Percentiles rank a stretch among this genome's conserved stretches.
Conservation (phyloP, 805 yeast genomes). For the Schwanniomyces vanrijiae region DNA sequence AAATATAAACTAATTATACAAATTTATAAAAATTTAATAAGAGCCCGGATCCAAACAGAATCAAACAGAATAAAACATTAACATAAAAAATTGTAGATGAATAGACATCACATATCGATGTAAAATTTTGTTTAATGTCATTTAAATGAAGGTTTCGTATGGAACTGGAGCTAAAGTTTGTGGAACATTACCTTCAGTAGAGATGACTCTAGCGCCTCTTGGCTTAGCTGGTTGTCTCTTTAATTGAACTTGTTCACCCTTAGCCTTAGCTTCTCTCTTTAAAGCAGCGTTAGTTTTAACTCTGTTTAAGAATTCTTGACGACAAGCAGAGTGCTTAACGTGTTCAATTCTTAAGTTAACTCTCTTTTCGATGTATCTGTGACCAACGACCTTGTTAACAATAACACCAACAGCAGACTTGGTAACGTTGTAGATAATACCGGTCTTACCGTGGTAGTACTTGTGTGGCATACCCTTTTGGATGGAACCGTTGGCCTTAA, state of each 20-base stretch:
- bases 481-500: constrained; percentile 98
- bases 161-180: constrained; percentile 99
- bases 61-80: constrained; percentile 5
- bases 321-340: constrained; percentile 99
- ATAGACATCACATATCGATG: not conserved
- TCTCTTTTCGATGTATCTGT: constrained; percentile 99
- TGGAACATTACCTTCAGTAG: constrained; percentile 82
- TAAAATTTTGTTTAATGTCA: constrained; percentile 98
- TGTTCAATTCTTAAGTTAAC: constrained; percentile 98
- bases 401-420: constrained; percentile 98
- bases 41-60: constrained; percentile 5
- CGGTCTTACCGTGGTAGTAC: constrained; percentile 99
- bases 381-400: constrained; percentile 97
- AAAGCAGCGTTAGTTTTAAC: constrained; percentile 95
- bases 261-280: constrained; percentile 91
- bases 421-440: constrained; percentile 98
- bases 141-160: constrained; percentile 99
- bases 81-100: constrained; percentile 3
- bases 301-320: constrained; percentile 98
- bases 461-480: constrained; percentile 99
- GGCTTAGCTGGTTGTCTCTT: constrained; percentile 99
- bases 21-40: constrained; percentile 3
- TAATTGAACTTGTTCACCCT: constrained; percentile 86
- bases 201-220: constrained; percentile 85
- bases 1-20: constrained; percentile 8